Conservation (phyloP, 2,329 filamentous ascomycete species). For the Fusarium solani-melongenae region DNA sequence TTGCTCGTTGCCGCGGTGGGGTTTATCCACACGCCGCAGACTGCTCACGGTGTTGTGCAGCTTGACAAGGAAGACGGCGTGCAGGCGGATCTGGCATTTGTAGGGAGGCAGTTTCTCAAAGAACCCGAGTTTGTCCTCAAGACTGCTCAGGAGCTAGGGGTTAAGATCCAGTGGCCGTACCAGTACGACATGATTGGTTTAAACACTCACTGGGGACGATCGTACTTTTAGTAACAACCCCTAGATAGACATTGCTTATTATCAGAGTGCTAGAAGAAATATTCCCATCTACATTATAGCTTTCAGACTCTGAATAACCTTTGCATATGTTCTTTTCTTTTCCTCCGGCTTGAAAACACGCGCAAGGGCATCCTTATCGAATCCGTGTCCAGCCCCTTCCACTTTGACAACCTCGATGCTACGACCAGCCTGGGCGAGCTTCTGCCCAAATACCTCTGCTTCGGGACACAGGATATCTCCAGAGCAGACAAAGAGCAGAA, state of each 20-base stretch:
- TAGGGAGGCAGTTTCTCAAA: constrained; percentile 22
- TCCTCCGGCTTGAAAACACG: neutral
- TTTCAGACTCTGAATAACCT: neutral
- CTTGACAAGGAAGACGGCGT: neutral
- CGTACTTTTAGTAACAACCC: neutral
- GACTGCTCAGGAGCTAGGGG: neutral
- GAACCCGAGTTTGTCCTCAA: neutral
- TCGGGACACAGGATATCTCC: constrained; percentile 52
- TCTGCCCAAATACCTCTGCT: constrained; percentile 46
- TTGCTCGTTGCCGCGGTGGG: neutral
- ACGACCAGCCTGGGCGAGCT: constrained; percentile 17
- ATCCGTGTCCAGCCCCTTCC: constrained; percentile 34
- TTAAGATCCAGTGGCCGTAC: neutral
- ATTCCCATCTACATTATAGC: neutral
- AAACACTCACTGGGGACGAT: neutral
- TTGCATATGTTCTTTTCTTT: constrained; percentile 18
- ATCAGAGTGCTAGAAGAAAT: too few species aligned
- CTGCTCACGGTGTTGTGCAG: neutral
- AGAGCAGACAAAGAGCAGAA: constrained; percentile 49
- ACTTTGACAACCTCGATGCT: constrained; percentile 21
- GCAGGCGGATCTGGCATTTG: neutral
- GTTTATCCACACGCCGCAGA: neutral
- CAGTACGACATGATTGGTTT: neutral
- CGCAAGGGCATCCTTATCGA: constrained; percentile 33
- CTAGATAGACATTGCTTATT: neutral